phyloP scores from a whole-genome alignment of 1,139 yeast species.

The Kluyveromyces sp. region DNA sequence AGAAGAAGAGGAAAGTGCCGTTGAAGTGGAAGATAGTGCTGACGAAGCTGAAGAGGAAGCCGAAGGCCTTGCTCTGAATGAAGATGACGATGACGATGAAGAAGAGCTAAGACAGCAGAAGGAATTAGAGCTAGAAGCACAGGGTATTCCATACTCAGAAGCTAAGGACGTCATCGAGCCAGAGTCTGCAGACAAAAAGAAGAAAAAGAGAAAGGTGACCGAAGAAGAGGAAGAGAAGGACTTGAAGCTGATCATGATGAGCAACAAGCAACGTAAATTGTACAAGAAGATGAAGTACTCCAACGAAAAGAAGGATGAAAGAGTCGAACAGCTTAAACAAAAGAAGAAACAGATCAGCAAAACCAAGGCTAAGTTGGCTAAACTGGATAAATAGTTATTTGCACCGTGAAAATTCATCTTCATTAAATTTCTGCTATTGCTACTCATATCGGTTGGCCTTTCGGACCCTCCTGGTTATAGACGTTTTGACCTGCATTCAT shows the following conservation, averaged over 20 bases:
- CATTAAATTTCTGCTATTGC: conserved; percentile 3
- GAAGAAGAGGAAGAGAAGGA: conserved; percentile 76
- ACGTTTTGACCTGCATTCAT: conserved; percentile 8
- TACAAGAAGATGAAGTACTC: conserved; percentile 96
- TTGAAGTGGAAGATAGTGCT: conserved; percentile 36
- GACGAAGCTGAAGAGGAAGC: conserved; percentile 43
- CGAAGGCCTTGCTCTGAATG: conserved; percentile 25
- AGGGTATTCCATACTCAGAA: conserved; percentile 73
- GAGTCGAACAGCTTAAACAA: conserved; percentile 65
- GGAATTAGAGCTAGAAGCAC: conserved; percentile 86
- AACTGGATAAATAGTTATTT: conserved; percentile 31
- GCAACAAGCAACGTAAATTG: conserved; percentile 89
- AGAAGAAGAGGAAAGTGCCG: conserved; percentile 45
- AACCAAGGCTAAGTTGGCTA: conserved; percentile 50
- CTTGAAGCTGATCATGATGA: conserved; percentile 92
- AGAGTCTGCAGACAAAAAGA: conserved; percentile 25
- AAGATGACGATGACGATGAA: conserved; percentile 42
- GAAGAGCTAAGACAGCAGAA: conserved; percentile 64
- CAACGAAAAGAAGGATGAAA: conserved; percentile 73
- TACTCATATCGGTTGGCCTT: no score
- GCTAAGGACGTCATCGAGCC: conserved; percentile 32
- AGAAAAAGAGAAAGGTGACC: conserved; percentile 38
- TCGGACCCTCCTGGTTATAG: no score
- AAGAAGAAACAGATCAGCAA: conserved; percentile 75
- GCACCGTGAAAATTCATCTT: not conserved